Conservation (phyloP, 176 grass and related monocot genomes). For the Saccharum spontaneum region DNA sequence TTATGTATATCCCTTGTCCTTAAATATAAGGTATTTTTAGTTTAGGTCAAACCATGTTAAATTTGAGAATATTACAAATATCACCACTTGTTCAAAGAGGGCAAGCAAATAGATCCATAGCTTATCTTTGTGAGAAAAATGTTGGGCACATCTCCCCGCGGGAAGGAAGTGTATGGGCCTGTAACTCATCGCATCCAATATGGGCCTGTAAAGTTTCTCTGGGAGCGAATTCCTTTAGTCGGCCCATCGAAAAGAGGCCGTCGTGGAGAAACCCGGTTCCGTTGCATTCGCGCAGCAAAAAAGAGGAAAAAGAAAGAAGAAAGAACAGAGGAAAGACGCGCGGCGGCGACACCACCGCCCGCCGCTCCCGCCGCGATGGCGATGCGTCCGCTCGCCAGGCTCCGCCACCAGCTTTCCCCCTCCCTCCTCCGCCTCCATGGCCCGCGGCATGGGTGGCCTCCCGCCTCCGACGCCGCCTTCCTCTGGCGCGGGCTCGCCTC, state of each 20-base stretch:
- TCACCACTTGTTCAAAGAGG: no score
- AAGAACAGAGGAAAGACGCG: background rate
- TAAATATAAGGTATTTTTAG: no score
- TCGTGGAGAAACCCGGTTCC: background rate
- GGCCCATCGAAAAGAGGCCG: background rate
- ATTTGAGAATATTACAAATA: no score
- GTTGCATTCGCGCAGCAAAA: background rate
- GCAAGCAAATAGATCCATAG: no score
- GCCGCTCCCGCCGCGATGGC: conserved; percentile 18
- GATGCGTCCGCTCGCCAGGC: conserved; percentile 43
- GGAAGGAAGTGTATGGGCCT: background rate
- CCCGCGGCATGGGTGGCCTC: conserved; percentile 6
- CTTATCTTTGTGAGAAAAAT: no score
- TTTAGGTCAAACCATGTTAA: no score
- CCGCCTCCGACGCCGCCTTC: background rate
- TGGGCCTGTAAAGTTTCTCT: background rate
- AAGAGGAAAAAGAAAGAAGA: background rate
- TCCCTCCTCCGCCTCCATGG: conserved; percentile 4
- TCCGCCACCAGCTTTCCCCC: conserved; percentile 9
- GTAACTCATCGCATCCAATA: background rate
- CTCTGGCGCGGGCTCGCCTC: conserved; percentile 35
- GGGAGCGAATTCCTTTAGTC: background rate
- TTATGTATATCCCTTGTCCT: no score
- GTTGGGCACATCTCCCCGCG: no score
- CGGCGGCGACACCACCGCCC: conserved; percentile 21